Base-by-base conservation (phyloP, 177 flowering plant species). In the Vitis hybrid region DNA sequence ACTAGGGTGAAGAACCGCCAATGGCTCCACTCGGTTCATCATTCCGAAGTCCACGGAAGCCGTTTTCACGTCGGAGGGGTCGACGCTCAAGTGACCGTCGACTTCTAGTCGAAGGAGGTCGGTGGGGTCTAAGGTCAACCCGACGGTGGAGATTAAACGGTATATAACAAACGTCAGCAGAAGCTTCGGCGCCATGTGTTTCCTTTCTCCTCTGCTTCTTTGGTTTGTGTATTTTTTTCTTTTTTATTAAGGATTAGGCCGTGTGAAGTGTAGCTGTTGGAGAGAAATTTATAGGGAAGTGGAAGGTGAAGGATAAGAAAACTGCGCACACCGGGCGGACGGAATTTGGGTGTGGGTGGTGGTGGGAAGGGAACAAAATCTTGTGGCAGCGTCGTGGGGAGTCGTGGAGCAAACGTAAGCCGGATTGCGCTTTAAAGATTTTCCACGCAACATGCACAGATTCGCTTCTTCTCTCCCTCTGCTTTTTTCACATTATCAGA, bases 41-140 rank as follows among this genome's bases (percentile, higher is more conserved):
- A 83, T 63, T 3, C 99, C 99, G 73, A 94, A 94, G 65, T 94
- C 99, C 1, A 52, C 23, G 0, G 97, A 89, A 9, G 90, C 96
- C 9, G 74, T 9, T 2, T 77, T 75, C n/a, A 90, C 52, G 67
- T 87, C 92, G 23, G 76, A 52, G 0, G 74, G 77, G 60, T 84
- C 90, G 52, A 74, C 56, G 78, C 84, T 91, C 62, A 93, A 79
- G n/a, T 65, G 80, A 1, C 91, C 92, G 48, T 80, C 82, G 40
- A 85, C 52, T 6, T 74, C 82, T 0, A 82, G 81, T 3, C 76
- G 82, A 67, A 76, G 81, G 26, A 77, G 84, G 69, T 84, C 84
- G 14, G 72, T 52, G 26, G 85, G 85, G 75, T 78, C 80, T 51
- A 85, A 21, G 6, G 82, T 81, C 17, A 87, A 77, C 17, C 91